These are phyloP conservation scores for Cyclospora cayetanensis DNA, from an alignment of 169 alveolate genomes.

Conservation along the genomic window DNA sequence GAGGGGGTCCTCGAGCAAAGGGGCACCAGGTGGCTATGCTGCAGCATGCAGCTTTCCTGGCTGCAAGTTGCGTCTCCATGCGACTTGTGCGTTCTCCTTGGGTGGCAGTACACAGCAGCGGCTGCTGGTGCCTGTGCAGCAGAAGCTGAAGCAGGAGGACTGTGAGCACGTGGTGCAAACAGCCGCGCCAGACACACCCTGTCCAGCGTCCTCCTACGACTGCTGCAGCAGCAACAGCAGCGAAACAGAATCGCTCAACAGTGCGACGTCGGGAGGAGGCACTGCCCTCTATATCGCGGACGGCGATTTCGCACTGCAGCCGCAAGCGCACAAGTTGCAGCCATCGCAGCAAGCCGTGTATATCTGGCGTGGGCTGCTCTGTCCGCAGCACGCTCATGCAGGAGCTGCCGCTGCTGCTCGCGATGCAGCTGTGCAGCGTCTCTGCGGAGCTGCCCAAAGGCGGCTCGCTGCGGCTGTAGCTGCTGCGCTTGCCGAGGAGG, in stretches of 20 bases:
- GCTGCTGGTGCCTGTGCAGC: not conserved
- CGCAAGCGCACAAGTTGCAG: not conserved
- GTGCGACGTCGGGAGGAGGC: not conserved
- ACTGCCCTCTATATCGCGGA: too few species aligned
- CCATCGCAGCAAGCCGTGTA: not conserved
- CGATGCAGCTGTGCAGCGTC: conserved; percentile 17
- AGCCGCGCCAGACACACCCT: too few species aligned
- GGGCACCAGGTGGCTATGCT: not conserved
- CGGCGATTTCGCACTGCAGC: not conserved
- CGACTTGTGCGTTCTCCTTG: conserved; percentile 11
- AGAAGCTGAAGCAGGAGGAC: not conserved
- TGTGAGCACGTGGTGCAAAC: not conserved
- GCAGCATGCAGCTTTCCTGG: conserved; percentile 22
- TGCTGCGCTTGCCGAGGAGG: not conserved
- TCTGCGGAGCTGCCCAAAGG: not conserved
- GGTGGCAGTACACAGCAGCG: conserved; percentile 47
- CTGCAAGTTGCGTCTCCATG: not conserved
- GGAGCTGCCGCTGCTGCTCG: conserved; percentile 17
- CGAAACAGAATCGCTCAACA: not conserved
- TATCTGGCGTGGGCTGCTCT: not conserved
- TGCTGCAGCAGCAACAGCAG: conserved; percentile 41
- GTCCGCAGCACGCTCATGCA: conserved; percentile 12
- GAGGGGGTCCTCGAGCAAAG: not conserved
- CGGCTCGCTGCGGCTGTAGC: not conserved
- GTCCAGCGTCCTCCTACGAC: too few species aligned